Evolutionary conservation across 2,329 filamentous ascomycete genomes (phyloP).

Genomic region (Coniochaeta hoffmannii): DNA sequence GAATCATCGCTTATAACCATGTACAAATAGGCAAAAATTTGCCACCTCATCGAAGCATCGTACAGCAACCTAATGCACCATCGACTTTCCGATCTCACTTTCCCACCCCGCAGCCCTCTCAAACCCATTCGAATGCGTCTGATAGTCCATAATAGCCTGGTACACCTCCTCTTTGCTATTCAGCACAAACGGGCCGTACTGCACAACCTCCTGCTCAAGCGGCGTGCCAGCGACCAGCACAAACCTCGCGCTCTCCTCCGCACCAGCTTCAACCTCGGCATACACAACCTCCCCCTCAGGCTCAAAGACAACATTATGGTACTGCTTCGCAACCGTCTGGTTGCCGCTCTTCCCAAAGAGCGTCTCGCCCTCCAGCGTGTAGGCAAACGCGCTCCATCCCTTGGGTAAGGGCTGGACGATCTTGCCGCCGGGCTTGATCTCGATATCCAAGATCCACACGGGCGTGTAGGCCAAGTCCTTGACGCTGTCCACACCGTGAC

Average conservation of each 20-base stretch:
- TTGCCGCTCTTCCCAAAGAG: conserved; percentile 48
- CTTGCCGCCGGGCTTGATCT: conserved; percentile 69
- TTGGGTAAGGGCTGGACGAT: conserved; percentile 68
- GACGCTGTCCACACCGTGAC: conserved; percentile 76
- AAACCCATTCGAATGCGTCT: conserved; percentile 67
- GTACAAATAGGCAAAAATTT: neutral
- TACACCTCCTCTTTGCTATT: conserved; percentile 65
- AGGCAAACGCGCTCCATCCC: conserved; percentile 87
- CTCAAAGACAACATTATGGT: conserved; percentile 86
- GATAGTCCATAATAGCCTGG: conserved; percentile 70
- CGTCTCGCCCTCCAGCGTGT: conserved; percentile 69
- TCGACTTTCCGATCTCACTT: conserved; percentile 79
- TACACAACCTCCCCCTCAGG: conserved; percentile 69
- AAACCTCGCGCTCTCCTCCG: conserved; percentile 50
- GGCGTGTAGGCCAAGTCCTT: conserved; percentile 92
- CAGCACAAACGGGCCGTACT: conserved; percentile 82
- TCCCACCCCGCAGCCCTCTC: conserved; percentile 73
- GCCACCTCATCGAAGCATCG: no score
- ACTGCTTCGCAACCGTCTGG: conserved; percentile 54
- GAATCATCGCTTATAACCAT: neutral
- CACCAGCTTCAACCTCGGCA: conserved; percentile 59
- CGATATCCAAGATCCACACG: conserved; percentile 89
- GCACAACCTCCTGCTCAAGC: conserved; percentile 70
- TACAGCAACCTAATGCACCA: conserved; percentile 31
- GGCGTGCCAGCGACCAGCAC: conserved; percentile 74